Evolutionary conservation across 306 rosid species (phyloP).

Genomic region (Citrullus amarus): DNA sequence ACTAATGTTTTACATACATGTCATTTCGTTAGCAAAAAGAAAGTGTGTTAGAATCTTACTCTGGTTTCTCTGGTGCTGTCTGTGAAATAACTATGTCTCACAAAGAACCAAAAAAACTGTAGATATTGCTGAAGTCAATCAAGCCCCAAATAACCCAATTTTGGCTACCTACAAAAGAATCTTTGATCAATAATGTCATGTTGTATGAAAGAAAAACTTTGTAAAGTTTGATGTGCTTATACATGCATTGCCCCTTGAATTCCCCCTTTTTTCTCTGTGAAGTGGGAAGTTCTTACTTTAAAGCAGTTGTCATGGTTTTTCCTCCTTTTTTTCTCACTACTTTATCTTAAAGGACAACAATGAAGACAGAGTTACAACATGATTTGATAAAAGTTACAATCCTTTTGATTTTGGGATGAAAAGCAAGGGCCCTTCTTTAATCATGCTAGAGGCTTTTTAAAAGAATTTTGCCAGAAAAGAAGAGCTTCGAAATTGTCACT

Average conservation of each 20-base stretch:
- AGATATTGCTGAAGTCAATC: not conserved
- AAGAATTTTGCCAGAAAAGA: not conserved
- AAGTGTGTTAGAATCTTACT: not conserved
- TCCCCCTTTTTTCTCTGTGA: not conserved
- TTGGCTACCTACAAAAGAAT: not conserved
- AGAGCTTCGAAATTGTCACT: not conserved
- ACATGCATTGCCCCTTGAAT: not conserved
- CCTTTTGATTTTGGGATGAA: not conserved
- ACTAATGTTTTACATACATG: not conserved
- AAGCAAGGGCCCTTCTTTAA: not conserved
- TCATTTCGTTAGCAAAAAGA: not conserved
- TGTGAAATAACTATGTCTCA: not conserved
- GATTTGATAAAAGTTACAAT: not conserved
- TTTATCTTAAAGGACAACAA: not conserved
- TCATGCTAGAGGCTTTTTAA: not conserved
- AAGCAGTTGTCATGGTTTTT: not conserved
- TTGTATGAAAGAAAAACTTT: not conserved
- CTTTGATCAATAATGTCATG: not conserved
- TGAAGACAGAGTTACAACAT: not conserved
- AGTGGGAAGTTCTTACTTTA: not conserved
- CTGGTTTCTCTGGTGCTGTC: not conserved
- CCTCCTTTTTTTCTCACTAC: not conserved
- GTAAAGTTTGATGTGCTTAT: not conserved
- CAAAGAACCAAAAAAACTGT: not conserved
- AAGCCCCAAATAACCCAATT: not conserved